phyloP scores from a whole-genome alignment of 345 rosid genomes.

The Corymbia maculata region DNA sequence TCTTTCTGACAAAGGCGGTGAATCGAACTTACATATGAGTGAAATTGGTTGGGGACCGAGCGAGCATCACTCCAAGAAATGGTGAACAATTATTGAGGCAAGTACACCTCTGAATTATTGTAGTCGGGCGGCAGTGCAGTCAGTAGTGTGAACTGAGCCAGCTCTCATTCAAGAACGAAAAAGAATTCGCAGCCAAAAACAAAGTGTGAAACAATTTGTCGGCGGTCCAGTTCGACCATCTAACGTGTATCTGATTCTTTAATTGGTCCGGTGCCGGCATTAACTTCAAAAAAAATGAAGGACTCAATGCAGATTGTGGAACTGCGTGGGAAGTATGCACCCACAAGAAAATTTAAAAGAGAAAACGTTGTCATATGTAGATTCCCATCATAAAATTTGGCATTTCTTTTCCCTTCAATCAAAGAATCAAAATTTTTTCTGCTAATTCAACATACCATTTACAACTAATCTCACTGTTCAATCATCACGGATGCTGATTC shows the following conservation, averaged over 20 bases:
- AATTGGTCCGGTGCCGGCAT: background rate
- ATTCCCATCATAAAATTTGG: too few species aligned
- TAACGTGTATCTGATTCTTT: background rate
- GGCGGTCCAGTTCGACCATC: background rate
- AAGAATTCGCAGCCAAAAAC: background rate
- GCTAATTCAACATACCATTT: background rate
- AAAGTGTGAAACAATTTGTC: background rate
- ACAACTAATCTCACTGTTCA: background rate
- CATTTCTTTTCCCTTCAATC: background rate
- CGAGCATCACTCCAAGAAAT: background rate
- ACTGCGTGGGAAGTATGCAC: background rate
- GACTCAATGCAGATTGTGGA: background rate
- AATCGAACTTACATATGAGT: background rate
- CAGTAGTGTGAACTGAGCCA: background rate
- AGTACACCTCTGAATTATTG: background rate
- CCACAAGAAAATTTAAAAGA: background rate
- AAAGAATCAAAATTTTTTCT: background rate
- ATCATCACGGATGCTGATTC: conserved; percentile 40
- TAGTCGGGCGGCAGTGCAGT: background rate
- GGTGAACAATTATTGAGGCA: background rate
- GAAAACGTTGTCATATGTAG: too few species aligned
- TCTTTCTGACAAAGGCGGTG: background rate
- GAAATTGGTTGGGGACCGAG: background rate
- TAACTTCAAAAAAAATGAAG: too few species aligned
- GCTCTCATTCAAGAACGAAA: background rate